Evolutionary conservation across 495 filamentous ascomycete species (phyloP).

Genomic region (Podospora conica): DNA sequence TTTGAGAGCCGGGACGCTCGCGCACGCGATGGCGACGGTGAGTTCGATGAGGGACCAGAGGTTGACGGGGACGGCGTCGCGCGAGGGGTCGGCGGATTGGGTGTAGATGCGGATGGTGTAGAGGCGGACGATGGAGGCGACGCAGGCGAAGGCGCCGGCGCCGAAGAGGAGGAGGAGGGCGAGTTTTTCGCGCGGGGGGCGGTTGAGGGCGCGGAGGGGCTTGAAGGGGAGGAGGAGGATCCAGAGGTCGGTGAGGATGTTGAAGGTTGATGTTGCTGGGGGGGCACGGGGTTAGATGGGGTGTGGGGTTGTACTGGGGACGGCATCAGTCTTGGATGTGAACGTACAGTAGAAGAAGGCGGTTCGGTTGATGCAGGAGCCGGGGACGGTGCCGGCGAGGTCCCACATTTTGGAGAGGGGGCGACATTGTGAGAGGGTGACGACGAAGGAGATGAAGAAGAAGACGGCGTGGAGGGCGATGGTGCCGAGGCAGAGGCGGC

Average conservation of each 20-base stretch:
- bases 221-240: constrained; percentile 46
- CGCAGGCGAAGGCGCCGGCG: constrained; percentile 40
- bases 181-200: constrained; percentile 39
- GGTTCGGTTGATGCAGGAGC: constrained; percentile 43
- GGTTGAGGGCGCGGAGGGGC: constrained; percentile 38
- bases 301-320: background rate
- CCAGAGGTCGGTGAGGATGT: constrained; percentile 48
- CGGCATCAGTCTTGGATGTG: background rate
- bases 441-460: constrained; percentile 30
- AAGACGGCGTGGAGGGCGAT: constrained; percentile 36
- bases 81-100: constrained; percentile 26
- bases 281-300: background rate
- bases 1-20: constrained; percentile 43
- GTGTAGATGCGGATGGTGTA: constrained; percentile 37
- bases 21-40: constrained; percentile 45
- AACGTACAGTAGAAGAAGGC: constrained; percentile 46
- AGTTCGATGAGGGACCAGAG: constrained; percentile 48
- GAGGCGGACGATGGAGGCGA: constrained; percentile 40
- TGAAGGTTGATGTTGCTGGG: constrained; percentile 42
- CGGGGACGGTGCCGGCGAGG: constrained; percentile 26
- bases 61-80: constrained; percentile 27
- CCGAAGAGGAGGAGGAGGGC: constrained; percentile 45
- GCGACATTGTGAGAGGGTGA: constrained; percentile 39
- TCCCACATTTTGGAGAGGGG: constrained; percentile 45
- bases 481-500: constrained; percentile 26